These are phyloP conservation scores for Diaporthe citri DNA, from an alignment of 2,329 filamentous ascomycete species.

Conservation along the genomic window DNA sequence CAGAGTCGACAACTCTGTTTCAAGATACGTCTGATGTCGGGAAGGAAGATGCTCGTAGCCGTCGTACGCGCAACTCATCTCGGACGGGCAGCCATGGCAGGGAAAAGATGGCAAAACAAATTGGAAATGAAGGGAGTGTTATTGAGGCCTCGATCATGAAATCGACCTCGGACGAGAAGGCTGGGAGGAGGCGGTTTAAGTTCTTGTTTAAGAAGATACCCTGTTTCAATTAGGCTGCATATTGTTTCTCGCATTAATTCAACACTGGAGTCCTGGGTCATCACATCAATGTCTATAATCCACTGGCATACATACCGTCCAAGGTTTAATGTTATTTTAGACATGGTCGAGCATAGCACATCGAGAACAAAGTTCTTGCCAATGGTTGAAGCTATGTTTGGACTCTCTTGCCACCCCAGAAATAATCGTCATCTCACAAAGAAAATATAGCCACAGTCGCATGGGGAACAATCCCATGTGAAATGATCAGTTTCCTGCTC, in stretches of 20 bases:
- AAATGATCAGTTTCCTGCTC: too few species aligned
- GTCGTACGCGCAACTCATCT: neutral
- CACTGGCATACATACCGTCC: too few species aligned
- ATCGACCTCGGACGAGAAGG: too few species aligned
- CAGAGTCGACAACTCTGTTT: neutral
- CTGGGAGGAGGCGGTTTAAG: neutral
- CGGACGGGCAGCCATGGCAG: neutral
- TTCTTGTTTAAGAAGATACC: neutral
- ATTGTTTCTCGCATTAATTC: neutral
- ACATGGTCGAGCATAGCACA: neutral
- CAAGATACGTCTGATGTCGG: neutral
- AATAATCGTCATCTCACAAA: neutral
- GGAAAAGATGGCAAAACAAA: neutral
- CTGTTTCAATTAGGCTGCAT: slow-evolving; percentile 1
- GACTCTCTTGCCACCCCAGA: neutral
- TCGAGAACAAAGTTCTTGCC: neutral
- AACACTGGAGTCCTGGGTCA: neutral
- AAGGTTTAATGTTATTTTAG: neutral
- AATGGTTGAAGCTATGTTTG: neutral
- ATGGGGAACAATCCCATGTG: neutral
- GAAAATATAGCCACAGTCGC: neutral
- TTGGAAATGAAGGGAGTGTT: neutral
- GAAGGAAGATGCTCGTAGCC: neutral
- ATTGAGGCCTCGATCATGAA: too few species aligned
- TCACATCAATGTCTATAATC: neutral